phyloP scores from a whole-genome alignment of 2,329 filamentous ascomycete species.

The Colletotrichum australisinense region DNA sequence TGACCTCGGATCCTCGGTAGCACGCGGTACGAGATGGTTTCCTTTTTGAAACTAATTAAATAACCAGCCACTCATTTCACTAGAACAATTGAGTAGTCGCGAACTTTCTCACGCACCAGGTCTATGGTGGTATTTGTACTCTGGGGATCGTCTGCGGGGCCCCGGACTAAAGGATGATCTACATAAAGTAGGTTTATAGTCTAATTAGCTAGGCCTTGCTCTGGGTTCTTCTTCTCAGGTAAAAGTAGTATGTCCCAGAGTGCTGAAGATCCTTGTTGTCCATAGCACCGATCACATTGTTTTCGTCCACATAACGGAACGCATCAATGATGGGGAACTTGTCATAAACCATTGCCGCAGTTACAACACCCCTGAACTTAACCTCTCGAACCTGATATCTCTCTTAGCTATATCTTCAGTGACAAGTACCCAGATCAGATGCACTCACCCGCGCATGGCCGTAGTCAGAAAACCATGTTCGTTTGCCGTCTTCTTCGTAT shows the following conservation, averaged over 20 bases:
- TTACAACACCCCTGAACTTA: conserved; percentile 39
- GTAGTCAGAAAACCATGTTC: conserved; percentile 24
- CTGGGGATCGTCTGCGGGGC: not conserved
- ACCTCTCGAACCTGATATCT: conserved; percentile 39
- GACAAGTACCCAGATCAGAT: not conserved
- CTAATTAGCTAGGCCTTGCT: not conserved
- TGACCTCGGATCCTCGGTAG: not conserved
- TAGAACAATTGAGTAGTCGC: not conserved
- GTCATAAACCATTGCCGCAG: conserved; percentile 45
- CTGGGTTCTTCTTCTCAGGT: conserved; percentile 27
- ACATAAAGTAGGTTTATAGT: not conserved
- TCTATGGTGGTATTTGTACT: not conserved
- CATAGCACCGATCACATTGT: conserved; percentile 43
- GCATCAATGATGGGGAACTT: conserved; percentile 44
- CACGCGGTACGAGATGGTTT: not conserved
- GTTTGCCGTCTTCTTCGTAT: conserved; percentile 33
- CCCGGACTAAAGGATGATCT: too few relatives aligned
- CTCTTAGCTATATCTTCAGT: not conserved
- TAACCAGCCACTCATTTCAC: not conserved
- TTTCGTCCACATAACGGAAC: conserved; percentile 43
- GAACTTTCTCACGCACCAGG: not conserved
- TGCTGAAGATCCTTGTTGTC: conserved; percentile 36
- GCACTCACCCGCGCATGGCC: conserved; percentile 32
- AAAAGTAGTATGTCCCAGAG: conserved; percentile 42
- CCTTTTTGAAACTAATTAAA: not conserved